These are phyloP conservation scores for Naganishia vishniacii DNA, from an alignment of 768 basidiomycete species.

Conservation along the genomic window DNA sequence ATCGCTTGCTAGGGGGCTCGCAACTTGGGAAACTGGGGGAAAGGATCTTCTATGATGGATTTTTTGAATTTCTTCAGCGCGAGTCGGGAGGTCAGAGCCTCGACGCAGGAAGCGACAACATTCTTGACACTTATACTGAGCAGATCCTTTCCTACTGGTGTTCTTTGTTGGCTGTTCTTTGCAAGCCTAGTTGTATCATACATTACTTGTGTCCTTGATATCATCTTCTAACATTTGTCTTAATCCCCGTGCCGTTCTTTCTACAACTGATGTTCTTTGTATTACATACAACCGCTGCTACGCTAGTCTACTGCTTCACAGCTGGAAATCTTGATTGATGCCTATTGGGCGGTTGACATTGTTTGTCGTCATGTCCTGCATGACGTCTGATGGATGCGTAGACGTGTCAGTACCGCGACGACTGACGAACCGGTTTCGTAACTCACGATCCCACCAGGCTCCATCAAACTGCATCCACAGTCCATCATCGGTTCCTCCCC, in stretches of 20 bases:
- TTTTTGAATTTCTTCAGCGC: conserved; percentile 29
- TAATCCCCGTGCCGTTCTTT: too few species aligned
- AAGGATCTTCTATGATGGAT: conserved; percentile 20
- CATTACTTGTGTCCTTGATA: neutral
- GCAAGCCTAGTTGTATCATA: neutral
- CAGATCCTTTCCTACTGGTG: conserved; percentile 9
- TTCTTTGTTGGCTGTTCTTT: conserved; percentile 10
- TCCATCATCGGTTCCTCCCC: conserved; percentile 16
- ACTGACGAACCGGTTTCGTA: neutral
- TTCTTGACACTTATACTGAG: conserved; percentile 18
- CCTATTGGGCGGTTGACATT: neutral
- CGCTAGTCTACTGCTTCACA: neutral
- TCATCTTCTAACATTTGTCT: too few species aligned
- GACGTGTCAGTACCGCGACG: neutral
- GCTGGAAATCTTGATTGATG: neutral
- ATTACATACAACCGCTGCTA: neutral
- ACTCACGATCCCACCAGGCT: conserved; percentile 25
- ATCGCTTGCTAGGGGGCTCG: neutral
- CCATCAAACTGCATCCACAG: conserved; percentile 24
- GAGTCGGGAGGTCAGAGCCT: conserved; percentile 11
- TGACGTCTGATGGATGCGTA: neutral
- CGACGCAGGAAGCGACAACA: conserved; percentile 23
- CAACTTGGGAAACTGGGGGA: conserved; percentile 4
- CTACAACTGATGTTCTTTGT: neutral
- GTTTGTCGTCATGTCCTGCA: conserved; percentile 15